Conservation (phyloP, 2,329 filamentous ascomycete species). For the Aspergillus fijiensis region DNA sequence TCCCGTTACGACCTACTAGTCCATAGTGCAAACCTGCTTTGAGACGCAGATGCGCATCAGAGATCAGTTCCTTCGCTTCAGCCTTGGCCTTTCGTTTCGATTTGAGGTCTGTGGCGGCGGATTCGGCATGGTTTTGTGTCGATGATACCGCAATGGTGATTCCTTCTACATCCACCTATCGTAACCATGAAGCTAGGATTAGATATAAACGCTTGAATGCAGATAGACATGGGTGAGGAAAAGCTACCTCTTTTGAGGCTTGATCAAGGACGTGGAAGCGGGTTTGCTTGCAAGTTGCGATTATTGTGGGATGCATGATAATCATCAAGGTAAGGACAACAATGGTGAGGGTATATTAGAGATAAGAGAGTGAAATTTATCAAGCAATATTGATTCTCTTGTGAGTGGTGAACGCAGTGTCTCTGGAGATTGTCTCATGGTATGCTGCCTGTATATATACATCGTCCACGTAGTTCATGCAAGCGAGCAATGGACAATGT, state of each 20-base stretch:
- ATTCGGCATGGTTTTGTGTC: constrained; percentile 18
- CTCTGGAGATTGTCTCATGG: background rate
- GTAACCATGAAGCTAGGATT: background rate
- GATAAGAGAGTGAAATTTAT: background rate
- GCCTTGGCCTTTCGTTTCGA: constrained; percentile 54
- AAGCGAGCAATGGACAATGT: background rate
- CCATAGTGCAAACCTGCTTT: constrained; percentile 75
- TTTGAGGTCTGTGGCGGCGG: constrained; percentile 31
- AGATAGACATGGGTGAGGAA: background rate
- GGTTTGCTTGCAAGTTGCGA: constrained; percentile 67
- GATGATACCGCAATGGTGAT: constrained; percentile 65
- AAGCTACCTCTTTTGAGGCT: constrained; percentile 53
- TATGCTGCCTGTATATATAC: background rate
- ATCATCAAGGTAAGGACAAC: background rate
- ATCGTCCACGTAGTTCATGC: background rate
- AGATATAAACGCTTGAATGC: background rate
- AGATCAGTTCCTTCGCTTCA: constrained; percentile 62
- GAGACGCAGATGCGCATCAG: constrained; percentile 67
- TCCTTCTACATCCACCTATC: constrained; percentile 68
- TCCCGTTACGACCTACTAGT: constrained; percentile 75
- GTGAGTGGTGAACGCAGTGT: background rate
- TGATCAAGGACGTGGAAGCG: constrained; percentile 61
- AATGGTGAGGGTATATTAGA: background rate
- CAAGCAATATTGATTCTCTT: background rate
- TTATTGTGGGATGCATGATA: constrained; percentile 38